A percentile compares a stretch with the other conserved stretches of the same genome.
Conservation (phyloP, 2,329 filamentous ascomycete genomes). For the Xylariaceae sp. region DNA sequence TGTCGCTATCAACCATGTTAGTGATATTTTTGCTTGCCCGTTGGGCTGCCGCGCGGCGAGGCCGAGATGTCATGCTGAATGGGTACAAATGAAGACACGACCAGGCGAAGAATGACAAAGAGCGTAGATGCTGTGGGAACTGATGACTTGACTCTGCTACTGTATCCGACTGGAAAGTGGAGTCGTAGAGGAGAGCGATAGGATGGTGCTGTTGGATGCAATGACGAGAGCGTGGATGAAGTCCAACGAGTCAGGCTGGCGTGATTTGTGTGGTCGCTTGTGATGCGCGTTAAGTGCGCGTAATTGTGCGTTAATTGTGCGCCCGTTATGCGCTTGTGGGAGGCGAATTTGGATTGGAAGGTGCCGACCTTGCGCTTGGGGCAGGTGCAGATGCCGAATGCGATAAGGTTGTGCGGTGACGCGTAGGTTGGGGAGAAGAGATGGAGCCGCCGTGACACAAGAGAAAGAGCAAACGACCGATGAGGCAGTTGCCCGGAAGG, state of each 20-base stretch:
- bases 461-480: slow-evolving; percentile 24
- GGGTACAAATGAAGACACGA: not conserved
- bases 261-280: slow-evolving; percentile 26
- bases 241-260: not conserved
- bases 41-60: slow-evolving; percentile 42
- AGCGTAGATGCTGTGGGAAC: slow-evolving; percentile 1
- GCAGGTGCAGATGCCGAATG: slow-evolving; percentile 17
- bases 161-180: slow-evolving; percentile 4
- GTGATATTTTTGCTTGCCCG: slow-evolving; percentile 43
- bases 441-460: slow-evolving; percentile 23
- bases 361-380: too few relatives aligned
- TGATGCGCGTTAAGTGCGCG: slow-evolving; percentile 9
- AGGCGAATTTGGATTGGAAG: not conserved
- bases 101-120: not conserved
- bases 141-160: not conserved
- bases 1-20: slow-evolving; percentile 48
- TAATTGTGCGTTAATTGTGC: not conserved
- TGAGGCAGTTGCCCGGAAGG: slow-evolving; percentile 21
- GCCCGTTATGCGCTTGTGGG: slow-evolving; percentile 9
- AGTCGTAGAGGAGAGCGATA: not conserved
- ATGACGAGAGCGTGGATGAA: slow-evolving; percentile 1
- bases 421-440: slow-evolving; percentile 8
- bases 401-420: slow-evolving; percentile 29
- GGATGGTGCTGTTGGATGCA: not conserved
- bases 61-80: slow-evolving; percentile 30